These are phyloP conservation scores for Rhizopogon vinicolor DNA, from an alignment of 768 basidiomycete genomes.

Conservation along the genomic window DNA sequence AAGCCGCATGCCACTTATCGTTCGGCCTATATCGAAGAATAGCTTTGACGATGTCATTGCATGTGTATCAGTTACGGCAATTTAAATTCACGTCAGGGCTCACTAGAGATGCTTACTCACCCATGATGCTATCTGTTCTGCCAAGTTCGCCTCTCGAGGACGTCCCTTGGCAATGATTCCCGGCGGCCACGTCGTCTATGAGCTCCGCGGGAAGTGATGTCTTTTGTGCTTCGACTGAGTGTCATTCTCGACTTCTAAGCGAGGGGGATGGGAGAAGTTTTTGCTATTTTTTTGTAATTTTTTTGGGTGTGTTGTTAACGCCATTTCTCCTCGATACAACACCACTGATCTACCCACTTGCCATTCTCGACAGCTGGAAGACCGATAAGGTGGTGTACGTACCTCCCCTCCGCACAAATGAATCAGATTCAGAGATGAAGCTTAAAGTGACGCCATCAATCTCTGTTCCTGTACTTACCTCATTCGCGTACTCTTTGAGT, in stretches of 20 bases:
- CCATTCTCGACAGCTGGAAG: not conserved
- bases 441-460: not conserved
- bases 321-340: not conserved
- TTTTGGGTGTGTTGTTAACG: not conserved
- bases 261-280: not conserved
- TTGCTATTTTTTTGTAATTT: not conserved
- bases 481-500: not conserved
- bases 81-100: conserved; percentile 14
- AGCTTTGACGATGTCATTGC: conserved; percentile 1
- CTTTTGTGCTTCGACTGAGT: not conserved
- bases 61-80: conserved; percentile 7
- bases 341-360: not conserved
- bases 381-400: not conserved
- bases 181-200: not conserved
- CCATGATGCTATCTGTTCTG: not conserved
- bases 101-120: conserved; percentile 4
- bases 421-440: not conserved
- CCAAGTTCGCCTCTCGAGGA: conserved; percentile 15
- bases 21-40: conserved; percentile 28
- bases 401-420: not conserved
- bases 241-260: conserved; percentile 4
- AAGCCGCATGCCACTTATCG: conserved; percentile 57
- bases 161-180: conserved; percentile 1
- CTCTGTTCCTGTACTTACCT: conserved; percentile 2
- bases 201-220: not conserved